Evolutionary conservation across 2,329 filamentous ascomycete species (phyloP).

Genomic region (Pestalotiopsis sp.): DNA sequence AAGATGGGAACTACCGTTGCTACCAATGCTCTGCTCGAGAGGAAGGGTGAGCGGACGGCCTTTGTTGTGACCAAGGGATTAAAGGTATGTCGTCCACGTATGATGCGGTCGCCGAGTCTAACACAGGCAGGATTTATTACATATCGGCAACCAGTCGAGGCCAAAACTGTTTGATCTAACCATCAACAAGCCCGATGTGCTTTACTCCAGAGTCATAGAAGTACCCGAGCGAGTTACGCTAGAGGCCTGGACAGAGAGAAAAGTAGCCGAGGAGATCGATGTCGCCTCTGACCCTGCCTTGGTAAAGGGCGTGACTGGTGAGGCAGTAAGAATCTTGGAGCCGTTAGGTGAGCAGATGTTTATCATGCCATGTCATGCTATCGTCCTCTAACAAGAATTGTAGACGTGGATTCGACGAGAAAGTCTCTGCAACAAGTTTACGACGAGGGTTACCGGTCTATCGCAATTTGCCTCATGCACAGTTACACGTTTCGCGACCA

Average conservation of each 20-base stretch:
- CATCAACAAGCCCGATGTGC: slow-evolving; percentile 21
- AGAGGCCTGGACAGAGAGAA: slow-evolving; percentile 22
- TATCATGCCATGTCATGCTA: neutral
- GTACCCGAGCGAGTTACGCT: slow-evolving; percentile 24
- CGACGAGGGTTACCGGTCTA: neutral
- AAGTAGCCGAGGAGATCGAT: neutral
- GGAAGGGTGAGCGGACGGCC: slow-evolving; percentile 72
- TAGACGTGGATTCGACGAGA: slow-evolving; percentile 1
- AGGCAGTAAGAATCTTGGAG: neutral
- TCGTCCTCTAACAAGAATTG: neutral
- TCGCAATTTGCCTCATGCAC: slow-evolving; percentile 17
- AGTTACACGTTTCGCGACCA: slow-evolving; percentile 22
- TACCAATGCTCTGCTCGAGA: slow-evolving; percentile 72
- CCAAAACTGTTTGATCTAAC: slow-evolving; percentile 25
- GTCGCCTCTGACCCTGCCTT: neutral
- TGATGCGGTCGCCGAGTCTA: neutral
- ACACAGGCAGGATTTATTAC: slow-evolving; percentile 4
- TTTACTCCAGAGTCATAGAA: slow-evolving; percentile 23
- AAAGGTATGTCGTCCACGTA: neutral
- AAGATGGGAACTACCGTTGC: slow-evolving; percentile 77
- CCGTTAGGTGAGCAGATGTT: neutral
- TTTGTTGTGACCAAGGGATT: slow-evolving; percentile 69
- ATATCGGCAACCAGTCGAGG: slow-evolving; percentile 24
- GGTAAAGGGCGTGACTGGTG: slow-evolving; percentile 4
- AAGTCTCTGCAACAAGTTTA: neutral